phyloP scores from a whole-genome alignment of 495 filamentous ascomycete species.

The Penicillium bialowiezense region DNA sequence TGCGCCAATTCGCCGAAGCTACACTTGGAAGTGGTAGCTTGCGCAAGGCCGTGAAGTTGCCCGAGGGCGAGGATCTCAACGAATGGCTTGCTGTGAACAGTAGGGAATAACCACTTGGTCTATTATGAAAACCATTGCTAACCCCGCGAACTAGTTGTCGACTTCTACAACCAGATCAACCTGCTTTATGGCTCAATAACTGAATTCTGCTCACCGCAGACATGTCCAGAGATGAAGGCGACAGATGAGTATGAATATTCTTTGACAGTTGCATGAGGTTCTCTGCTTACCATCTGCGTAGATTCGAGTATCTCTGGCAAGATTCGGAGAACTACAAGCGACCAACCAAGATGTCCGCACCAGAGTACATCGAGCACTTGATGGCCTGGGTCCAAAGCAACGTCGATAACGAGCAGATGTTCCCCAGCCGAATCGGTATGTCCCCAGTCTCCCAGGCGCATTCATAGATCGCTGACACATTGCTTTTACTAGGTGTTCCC shows the following conservation, averaged over 20 bases:
- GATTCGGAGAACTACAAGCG: slow-evolving; percentile 89
- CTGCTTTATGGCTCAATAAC: slow-evolving; percentile 98
- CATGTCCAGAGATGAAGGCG: slow-evolving; percentile 98
- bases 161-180: slow-evolving; percentile 99
- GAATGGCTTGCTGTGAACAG: slow-evolving; percentile 98
- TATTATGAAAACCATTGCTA: neutral
- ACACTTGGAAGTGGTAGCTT: slow-evolving; percentile 93
- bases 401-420: slow-evolving; percentile 92
- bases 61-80: slow-evolving; percentile 94
- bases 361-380: slow-evolving; percentile 94
- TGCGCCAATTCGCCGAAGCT: slow-evolving; percentile 96
- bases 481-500: slow-evolving; percentile 64
- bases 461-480: slow-evolving; percentile 4
- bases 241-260: slow-evolving; percentile 77
- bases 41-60: slow-evolving; percentile 92
- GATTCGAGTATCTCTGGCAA: slow-evolving; percentile 98
- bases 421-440: slow-evolving; percentile 86
- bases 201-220: slow-evolving; percentile 95
- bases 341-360: slow-evolving; percentile 96
- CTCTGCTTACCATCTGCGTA: slow-evolving; percentile 35
- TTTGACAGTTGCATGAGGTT: too few species aligned
- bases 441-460: neutral
- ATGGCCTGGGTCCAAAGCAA: slow-evolving; percentile 96
- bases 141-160: slow-evolving; percentile 69
- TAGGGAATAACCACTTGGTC: slow-evolving; percentile 34